Conservation (phyloP, 1,139 yeast species). For the Pichia kudriavzevii region DNA sequence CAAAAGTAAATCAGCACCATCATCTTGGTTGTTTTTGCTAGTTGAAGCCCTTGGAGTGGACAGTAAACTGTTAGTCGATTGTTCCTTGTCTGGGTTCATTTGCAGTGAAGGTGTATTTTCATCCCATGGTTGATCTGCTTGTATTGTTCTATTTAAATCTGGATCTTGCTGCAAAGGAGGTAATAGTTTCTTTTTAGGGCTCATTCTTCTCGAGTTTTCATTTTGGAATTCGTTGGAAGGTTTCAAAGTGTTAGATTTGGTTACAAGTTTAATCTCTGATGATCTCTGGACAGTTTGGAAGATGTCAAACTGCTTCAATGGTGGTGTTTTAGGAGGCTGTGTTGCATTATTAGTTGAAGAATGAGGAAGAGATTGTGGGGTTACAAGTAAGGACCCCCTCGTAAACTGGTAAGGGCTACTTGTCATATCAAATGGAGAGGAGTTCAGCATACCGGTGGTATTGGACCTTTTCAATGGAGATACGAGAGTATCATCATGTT, state of each 20-base stretch:
- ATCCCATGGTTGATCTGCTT: not conserved
- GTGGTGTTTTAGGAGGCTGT: conserved; percentile 24
- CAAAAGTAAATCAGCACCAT: conserved; percentile 77
- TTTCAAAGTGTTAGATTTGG: no score
- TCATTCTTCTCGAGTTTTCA: no score
- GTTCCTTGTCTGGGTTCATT: conserved; percentile 5
- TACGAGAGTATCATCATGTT: conserved; percentile 10
- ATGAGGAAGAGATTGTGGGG: conserved; percentile 15
- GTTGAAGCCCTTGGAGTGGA: conserved; percentile 28
- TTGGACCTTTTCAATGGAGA: conserved; percentile 26
- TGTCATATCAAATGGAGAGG: conserved; percentile 23
- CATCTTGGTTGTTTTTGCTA: conserved; percentile 27
- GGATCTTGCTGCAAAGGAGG: not conserved
- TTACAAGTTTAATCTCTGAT: no score
- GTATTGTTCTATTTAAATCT: not conserved
- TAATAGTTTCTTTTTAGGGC: not conserved
- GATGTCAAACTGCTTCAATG: conserved; percentile 15
- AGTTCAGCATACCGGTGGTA: conserved; percentile 19
- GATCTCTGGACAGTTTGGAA: conserved; percentile 4
- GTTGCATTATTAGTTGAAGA: conserved; percentile 13
- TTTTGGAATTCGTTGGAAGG: no score
- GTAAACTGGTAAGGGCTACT: conserved; percentile 16
- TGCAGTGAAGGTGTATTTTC: not conserved
- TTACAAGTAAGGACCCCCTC: conserved; percentile 9
- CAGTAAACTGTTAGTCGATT: conserved; percentile 20